phyloP scores from a whole-genome alignment of 1,284 basidiomycete species.

The Wolfiporia cocos region DNA sequence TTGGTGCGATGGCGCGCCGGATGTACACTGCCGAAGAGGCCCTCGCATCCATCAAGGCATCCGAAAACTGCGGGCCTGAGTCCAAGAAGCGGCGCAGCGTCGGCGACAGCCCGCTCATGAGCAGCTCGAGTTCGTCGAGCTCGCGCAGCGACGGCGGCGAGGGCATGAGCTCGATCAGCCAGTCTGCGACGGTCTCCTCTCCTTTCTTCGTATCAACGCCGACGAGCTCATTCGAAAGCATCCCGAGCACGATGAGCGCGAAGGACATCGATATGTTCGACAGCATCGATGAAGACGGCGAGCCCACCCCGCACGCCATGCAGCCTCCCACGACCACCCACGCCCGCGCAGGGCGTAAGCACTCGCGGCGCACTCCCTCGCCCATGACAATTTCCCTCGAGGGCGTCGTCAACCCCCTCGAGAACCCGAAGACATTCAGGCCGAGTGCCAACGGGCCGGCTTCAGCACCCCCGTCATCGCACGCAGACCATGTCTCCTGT shows the following conservation, averaged over 20 bases:
- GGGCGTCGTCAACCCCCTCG: conserved; percentile 33
- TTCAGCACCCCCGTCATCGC: conserved; percentile 38
- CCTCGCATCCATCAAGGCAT: conserved; percentile 32
- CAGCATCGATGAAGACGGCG: conserved; percentile 12
- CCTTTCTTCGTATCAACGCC: conserved; percentile 25
- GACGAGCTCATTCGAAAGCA: conserved; percentile 35
- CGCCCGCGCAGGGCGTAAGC: conserved; percentile 11
- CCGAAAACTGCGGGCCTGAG: conserved; percentile 35
- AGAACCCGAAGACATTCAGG: conserved; percentile 18
- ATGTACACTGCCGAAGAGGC: conserved; percentile 58
- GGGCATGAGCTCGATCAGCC: conserved; percentile 16
- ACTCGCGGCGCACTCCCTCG: conserved; percentile 19
- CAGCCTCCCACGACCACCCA: no score
- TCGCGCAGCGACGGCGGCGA: conserved; percentile 19
- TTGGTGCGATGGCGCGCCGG: conserved; percentile 47
- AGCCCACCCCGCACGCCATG: conserved; percentile 18
- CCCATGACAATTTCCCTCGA: conserved; percentile 37
- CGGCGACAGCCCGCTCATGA: conserved; percentile 31
- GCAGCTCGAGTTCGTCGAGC: conserved; percentile 15
- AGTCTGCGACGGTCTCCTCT: conserved; percentile 12
- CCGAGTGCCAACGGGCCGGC: conserved; percentile 21
- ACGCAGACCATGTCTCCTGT: conserved; percentile 35
- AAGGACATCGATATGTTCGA: conserved; percentile 25
- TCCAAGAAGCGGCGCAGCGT: conserved; percentile 45
- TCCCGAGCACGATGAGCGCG: conserved; percentile 30